Conservation (phyloP, 495 filamentous ascomycete species). For the Aspergillus kassunensis region DNA sequence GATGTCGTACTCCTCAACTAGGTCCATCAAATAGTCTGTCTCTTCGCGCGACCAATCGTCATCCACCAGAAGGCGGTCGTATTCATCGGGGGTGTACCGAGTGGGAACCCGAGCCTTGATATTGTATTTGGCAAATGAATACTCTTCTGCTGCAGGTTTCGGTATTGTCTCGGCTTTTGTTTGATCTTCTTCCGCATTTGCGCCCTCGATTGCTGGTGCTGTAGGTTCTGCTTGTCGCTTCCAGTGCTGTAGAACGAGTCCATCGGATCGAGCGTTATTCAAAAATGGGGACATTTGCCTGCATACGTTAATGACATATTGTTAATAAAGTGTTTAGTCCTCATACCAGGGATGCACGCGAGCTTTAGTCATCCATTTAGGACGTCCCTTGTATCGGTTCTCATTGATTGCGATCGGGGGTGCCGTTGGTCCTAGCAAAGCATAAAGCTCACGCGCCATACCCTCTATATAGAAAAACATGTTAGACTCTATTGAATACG, state of each 20-base stretch:
- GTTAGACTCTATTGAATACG: background rate
- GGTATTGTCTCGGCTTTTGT: constrained; percentile 34
- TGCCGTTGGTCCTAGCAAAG: constrained; percentile 62
- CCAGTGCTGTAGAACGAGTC: constrained; percentile 68
- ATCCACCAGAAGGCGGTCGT: constrained; percentile 66
- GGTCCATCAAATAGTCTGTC: constrained; percentile 80
- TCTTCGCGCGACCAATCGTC: constrained; percentile 85
- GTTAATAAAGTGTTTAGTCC: background rate
- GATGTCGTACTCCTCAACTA: constrained; percentile 72
- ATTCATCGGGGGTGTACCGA: constrained; percentile 78
- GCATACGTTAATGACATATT: background rate
- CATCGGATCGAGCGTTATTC: constrained; percentile 53
- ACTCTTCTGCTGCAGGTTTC: constrained; percentile 31
- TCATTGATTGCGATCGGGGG: constrained; percentile 65
- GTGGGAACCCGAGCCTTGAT: constrained; percentile 66
- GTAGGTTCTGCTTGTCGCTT: constrained; percentile 39
- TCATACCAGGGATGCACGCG: constrained; percentile 52
- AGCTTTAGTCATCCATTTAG: constrained; percentile 54
- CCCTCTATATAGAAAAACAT: constrained; percentile 56
- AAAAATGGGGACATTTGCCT: constrained; percentile 55
- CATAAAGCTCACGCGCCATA: constrained; percentile 63
- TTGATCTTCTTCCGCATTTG: constrained; percentile 42
- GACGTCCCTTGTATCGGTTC: constrained; percentile 61
- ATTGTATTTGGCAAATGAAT: constrained; percentile 75
- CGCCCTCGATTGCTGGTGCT: constrained; percentile 34